phyloP scores from a whole-genome alignment of 2,329 filamentous ascomycete genomes.

The Aaosphaeria pasadenensis region DNA sequence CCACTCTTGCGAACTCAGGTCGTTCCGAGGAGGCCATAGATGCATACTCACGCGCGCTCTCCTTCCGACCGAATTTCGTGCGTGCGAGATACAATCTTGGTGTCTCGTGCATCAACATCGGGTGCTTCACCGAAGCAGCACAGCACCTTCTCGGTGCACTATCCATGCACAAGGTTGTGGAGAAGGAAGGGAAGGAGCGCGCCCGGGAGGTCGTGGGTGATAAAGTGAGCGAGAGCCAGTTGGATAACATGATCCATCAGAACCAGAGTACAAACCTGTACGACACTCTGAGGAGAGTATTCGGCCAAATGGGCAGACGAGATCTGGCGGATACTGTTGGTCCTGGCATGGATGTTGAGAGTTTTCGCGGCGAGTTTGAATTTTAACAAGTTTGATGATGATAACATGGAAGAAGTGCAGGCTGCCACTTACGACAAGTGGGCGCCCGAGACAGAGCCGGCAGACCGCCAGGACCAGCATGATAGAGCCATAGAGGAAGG shows the following conservation, averaged over 20 bases:
- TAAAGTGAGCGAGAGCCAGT: constrained; percentile 63
- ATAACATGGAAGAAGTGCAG: neutral
- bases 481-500: neutral
- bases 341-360: constrained; percentile 83
- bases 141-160: constrained; percentile 88
- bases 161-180: constrained; percentile 92
- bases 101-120: constrained; percentile 95
- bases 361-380: constrained; percentile 87
- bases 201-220: constrained; percentile 73
- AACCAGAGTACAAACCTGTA: constrained; percentile 97
- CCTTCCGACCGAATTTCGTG: constrained; percentile 91
- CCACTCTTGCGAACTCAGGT: constrained; percentile 91
- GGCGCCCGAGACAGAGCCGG: neutral
- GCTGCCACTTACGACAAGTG: neutral
- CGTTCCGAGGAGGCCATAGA: constrained; percentile 94
- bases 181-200: constrained; percentile 77
- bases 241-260: constrained; percentile 87
- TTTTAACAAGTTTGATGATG: constrained; percentile 52
- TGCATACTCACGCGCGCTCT: constrained; percentile 89
- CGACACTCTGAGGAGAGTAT: constrained; percentile 91
- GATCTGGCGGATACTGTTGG: constrained; percentile 87
- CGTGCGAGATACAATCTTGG: constrained; percentile 95
- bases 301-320: constrained; percentile 87
- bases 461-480: neutral
- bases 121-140: constrained; percentile 89